Evolutionary conservation across 2,329 filamentous ascomycete species (phyloP), one percentile per base, ranked within the genome.

Genomic region (Pseudogymnoascus sp.): DNA sequence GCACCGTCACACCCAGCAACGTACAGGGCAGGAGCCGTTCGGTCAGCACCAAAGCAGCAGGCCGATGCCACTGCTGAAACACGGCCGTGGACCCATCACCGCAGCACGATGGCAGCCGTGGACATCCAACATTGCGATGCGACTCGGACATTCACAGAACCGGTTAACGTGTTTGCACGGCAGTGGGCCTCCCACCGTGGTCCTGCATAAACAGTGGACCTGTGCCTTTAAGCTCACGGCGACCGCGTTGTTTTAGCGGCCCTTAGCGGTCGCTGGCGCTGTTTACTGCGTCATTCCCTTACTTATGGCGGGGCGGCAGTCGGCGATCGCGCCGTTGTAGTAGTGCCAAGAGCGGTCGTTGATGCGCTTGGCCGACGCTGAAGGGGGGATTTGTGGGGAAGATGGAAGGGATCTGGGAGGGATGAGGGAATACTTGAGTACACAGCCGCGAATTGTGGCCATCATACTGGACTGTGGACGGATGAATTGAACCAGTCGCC

Each of bases 401-500:
- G 11, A 4, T 12, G 10, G 6, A 35, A 22, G 50, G n/a, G 50
- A 16, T 53, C 8, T 31, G 26, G 46, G 50, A 56, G 50, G 28
- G 16, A 19, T 56, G 50, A 56, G 50, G 28, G 50, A 56, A 26
- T 56, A 33, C 50, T 35, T 8, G 31, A 22, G 28, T 7, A 56
- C 50, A 56, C 28, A 56, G 50, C 50, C 50, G n/a, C 50, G 50
- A 56, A 56, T 35, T 56, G 50, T 56, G 50, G 50, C 50, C 31
- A 33, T 56, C 50, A 14, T 6, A 33, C n/a, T 19, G 50, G 14
- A 33, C 28, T 19, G 2, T 56, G 16, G 28, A 35, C 16, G 50
- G 31, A 14, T 6, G 28, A 22, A 56, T 56, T 33, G n/a, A 35
- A 33, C 50, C 50, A 19, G 26, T 56, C 28, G 50, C 8, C 28